Evolutionary conservation across 2,329 filamentous ascomycete species (phyloP), one percentile per base, ranked within the genome.

Genomic region (Alternaria longipes): DNA sequence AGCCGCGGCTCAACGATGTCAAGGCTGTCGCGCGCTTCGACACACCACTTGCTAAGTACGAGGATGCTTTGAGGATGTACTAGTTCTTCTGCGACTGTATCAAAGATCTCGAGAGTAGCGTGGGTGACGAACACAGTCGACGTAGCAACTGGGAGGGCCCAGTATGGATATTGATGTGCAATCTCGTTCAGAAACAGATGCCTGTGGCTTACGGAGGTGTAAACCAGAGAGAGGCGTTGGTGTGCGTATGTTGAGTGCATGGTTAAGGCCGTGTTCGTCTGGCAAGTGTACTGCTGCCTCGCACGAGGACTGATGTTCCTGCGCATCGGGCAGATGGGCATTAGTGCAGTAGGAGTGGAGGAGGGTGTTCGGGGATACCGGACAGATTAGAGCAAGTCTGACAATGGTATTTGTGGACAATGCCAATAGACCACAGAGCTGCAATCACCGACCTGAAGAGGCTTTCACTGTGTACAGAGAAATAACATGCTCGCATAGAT

Each of bases 201-300:
- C 34, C 42, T 8, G 16, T 12, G 26, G 28, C 34, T 8, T 6
- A 44, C 18, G 51, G 56, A 47, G 56, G 51, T 16, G 9, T 59
- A 34, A 3, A 8, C 3, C 18, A 18, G n/a, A 28, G 8, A 24
- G 22, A 24, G 22, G 1, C 44, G 20, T 28, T 57, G 54, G 42
- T 16, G 34, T 34, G 32, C 42, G 9, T 34, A 57, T 12, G 32
- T 60, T 9, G 28, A 26, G 47, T 47, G 47, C 24, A 34, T 60
- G 7, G 12, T 53, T 30, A 53, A 53, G 12, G 54, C 36, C 9
- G 14, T 61, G 42, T 26, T 58, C 22, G 40, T 53, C 0, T 53
- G 54, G 28, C 52, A 60, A 38, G 57, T 52, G 11, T 59, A 59
- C 36, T 49, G 36, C 42, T 22, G 24, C 7, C 44, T 44, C 5